Base-by-base conservation (phyloP, 129 eudicot genomes). In the Deinandra increscens region DNA sequence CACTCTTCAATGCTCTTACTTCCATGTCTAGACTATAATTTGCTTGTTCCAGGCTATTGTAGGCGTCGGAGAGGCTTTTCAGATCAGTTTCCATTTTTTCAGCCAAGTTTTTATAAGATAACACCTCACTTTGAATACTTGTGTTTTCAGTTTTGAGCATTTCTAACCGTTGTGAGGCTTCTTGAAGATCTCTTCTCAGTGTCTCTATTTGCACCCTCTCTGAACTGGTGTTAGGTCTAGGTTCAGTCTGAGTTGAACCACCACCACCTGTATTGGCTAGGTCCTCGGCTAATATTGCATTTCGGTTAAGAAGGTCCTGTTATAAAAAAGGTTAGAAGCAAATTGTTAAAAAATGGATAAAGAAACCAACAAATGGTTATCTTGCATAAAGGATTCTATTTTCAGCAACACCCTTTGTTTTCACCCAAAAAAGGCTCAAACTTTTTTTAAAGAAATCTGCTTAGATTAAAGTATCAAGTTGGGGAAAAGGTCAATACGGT, bases 1-100 rank as follows among this genome's bases (percentile, higher is more conserved):
- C 80, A 7, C 74, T 81, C 64, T 81, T 87, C 70, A 82, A 60
- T 7, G 78, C 69, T 60, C 81, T 81, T 2, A 84, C 82, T 62
- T 92, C 95, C 64, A 76, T 86, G 65, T 93, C 97, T 44, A 93
- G 78, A 6, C 76, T 83, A 78, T 71, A 89, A 71, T 93, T 89
- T 36, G 90, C 90, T 80, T 89, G 95, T 70, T 93, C 99, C 10
- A 93, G 79, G 73, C 99, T 93, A 69, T 89, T 86, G 84, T 89
- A 93, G 4, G 99, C 97, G 63, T 89, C 96, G 1, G 99, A 93
- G 38, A 93, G 74, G 77, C 95, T 89, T 80, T 89, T 84, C 33
- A 93, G 77, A 69, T 93, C 99, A 13, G 86, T 78, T 83, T 93
- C 97, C 72, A 86, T 62, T 74, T 87, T 91, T 48, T 70, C 78